phyloP scores from a whole-genome alignment of 352 stramenopile species.

The Phytophthora pluvialis region DNA sequence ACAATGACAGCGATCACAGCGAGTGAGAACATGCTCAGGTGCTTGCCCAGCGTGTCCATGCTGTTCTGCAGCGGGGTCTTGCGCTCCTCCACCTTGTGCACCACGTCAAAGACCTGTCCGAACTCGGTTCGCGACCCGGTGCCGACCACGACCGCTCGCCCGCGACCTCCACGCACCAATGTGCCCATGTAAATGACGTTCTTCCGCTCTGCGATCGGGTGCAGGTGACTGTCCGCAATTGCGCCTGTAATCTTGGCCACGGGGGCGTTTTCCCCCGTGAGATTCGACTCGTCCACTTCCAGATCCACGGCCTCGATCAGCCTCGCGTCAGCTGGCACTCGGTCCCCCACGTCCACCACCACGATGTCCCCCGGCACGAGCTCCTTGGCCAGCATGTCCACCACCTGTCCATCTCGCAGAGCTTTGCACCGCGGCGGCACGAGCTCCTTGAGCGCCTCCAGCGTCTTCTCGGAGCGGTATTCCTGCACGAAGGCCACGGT shows the following conservation, averaged over 20 bases:
- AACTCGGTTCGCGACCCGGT: slow-evolving; percentile 97
- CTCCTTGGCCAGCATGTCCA: slow-evolving; percentile 78
- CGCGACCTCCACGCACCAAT: slow-evolving; percentile 92
- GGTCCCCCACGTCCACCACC: slow-evolving; percentile 92
- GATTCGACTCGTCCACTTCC: slow-evolving; percentile 94
- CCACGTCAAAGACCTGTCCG: slow-evolving; percentile 94
- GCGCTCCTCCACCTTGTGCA: slow-evolving; percentile 92
- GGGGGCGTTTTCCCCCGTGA: slow-evolving; percentile 93
- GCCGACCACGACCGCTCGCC: slow-evolving; percentile 93
- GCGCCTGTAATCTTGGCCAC: slow-evolving; percentile 73
- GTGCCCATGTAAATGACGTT: slow-evolving; percentile 98
- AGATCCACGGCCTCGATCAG: slow-evolving; percentile 90
- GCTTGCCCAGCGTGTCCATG: slow-evolving; percentile 97
- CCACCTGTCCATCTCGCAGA: slow-evolving; percentile 55
- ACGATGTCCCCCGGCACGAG: slow-evolving; percentile 88
- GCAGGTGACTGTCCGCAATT: slow-evolving; percentile 71
- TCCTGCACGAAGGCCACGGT: slow-evolving; percentile 95
- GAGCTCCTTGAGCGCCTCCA: slow-evolving; percentile 84
- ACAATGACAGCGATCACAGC: slow-evolving; percentile 95
- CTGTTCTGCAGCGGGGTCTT: slow-evolving; percentile 94
- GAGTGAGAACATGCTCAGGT: slow-evolving; percentile 94
- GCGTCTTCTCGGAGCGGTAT: slow-evolving; percentile 87
- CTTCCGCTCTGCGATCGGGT: slow-evolving; percentile 80
- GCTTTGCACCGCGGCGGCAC: slow-evolving; percentile 78
- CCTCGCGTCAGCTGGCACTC: slow-evolving; percentile 92